Base-by-base conservation (phyloP, 2,329 filamentous ascomycete species). In the Hymenoscyphus infarciens region DNA sequence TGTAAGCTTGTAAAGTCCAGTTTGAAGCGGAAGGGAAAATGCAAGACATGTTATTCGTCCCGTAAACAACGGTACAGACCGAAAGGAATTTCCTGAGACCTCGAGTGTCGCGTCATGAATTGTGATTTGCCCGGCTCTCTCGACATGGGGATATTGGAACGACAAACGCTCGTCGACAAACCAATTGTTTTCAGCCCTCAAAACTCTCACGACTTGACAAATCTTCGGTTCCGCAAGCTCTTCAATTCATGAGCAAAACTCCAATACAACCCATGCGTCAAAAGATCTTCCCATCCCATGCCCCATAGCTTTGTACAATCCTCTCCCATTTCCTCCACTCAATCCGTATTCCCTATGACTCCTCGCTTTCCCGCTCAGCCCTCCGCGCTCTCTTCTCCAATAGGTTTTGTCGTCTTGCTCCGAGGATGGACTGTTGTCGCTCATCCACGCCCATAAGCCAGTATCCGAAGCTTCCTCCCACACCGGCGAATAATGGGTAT, bases 381-480 rank as follows among this genome's bases (percentile, higher is more conserved):
- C 88, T 87, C 77, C 92, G 83, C 76, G 87, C 87, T 75, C 95
- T 84, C 87, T 98, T 98, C 81, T 96, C 93, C 63, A 98, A 80
- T 69, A 99, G 83, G 61, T 82, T 78, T 70, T 90, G 83, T 81
- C 92, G 93, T 74, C 93, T 87, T 74, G 94, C 89, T 68, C 83
- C 81, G 64, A 99, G 81, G 66, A 92, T 84, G 68, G 85, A 84
- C 70, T 88, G 83, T 79, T 98, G 94, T 75, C 87, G 83, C 73
- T 91, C 81, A 77, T 97, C 92, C 62, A 98, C 91, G 67, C 91
- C 91, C 81, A 93, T 88, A 71, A 99, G 82, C 92, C 94, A 99
- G 83, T 97, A 97, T 71, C 95, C 95, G 79, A 98, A 97, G 79
- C 89, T 91, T 71, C 88, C 93, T 71, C 93, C 93, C 67, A 92